Evolutionary conservation across 2,329 filamentous ascomycete genomes (phyloP), one percentile per base, ranked within the genome.

Genomic region (Xylariaceae sp.): DNA sequence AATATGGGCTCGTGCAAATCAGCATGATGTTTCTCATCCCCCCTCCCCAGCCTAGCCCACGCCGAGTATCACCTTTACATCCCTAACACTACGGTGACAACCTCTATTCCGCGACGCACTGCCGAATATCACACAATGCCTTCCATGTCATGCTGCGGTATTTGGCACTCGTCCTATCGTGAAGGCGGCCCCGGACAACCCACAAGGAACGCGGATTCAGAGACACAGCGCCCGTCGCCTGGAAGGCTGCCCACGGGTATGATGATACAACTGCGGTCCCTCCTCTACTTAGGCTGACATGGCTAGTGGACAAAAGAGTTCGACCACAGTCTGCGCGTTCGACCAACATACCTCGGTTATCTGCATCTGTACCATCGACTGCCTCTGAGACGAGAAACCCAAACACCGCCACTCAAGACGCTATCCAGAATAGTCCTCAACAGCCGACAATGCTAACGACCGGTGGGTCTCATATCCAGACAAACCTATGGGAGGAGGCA

Each of bases 401-500:
- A 9, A 41, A n/a, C 21, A 19, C 3, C 17, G 23, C 23, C 34
- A 4, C 6, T 4, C 33, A 26, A 26, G 14, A 8, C 36, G 14
- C 34, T 12, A 7, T 17, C 29, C 39, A 50, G 39, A 40, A 36
- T 9, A 40, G 12, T 31, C n/a, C 31, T 39, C 26, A 7, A 34
- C 24, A 43, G 21, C 36, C 26, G 26, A 28, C 21, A 21, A 23
- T 7, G 14, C 29, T 17, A 23, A 17, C 26, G 1, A 26, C 21
- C 11, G 5, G 14, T 26, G 7, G 26, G 16, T 16, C 34, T 17
- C 11, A 33, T 14, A 24, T 17, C 24, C 40, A 16, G n/a, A 14
- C 7, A 36, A 36, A 51, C 33, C 45, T 58, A 21, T 58, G 56
- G 56, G 8, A 21, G n/a, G 3, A 45, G 24, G 56, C 56, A 45